Percentiles rank a stretch among this genome's conserved stretches.
phyloP scores from a whole-genome alignment of 2,329 filamentous ascomycete species.

The Leptosphaerulina australis region DNA sequence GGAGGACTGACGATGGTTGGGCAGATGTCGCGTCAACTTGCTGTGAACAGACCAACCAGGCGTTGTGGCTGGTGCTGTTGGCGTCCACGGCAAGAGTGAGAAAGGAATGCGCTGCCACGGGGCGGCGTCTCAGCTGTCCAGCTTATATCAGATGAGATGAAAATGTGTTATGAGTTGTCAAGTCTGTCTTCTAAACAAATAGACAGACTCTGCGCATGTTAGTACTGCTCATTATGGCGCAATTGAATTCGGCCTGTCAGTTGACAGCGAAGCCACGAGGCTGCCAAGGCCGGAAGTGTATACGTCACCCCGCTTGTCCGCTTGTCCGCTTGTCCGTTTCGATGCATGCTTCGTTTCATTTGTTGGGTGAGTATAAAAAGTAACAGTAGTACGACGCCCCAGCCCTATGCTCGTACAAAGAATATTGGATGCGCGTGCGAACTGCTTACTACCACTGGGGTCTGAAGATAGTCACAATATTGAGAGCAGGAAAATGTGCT shows the following conservation, averaged over 20 bases:
- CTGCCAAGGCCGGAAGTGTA: slow-evolving; percentile 9
- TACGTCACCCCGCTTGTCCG: slow-evolving; percentile 18
- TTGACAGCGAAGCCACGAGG: slow-evolving; percentile 8
- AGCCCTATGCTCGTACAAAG: slow-evolving; percentile 16
- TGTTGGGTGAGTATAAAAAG: slow-evolving; percentile 16
- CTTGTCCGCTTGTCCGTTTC: slow-evolving; percentile 8
- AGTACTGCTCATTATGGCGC: slow-evolving; percentile 11
- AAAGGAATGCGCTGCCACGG: slow-evolving; percentile 3
- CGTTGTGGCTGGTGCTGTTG: slow-evolving; percentile 16
- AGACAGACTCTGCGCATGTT: neutral
- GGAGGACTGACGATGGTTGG: slow-evolving; percentile 26
- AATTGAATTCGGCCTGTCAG: slow-evolving; percentile 8
- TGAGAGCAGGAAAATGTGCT: neutral
- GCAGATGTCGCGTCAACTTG: slow-evolving; percentile 14
- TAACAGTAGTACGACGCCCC: slow-evolving; percentile 13
- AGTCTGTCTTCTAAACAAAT: slow-evolving; percentile 3
- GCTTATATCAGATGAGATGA: slow-evolving; percentile 22
- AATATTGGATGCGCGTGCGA: slow-evolving; percentile 12
- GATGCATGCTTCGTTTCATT: slow-evolving; percentile 2
- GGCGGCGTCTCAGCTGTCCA: slow-evolving; percentile 7
- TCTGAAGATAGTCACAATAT: neutral
- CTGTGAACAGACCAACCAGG: slow-evolving; percentile 3
- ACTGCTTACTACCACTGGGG: neutral
- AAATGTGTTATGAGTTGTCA: neutral
- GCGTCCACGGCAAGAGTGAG: slow-evolving; percentile 7